These are phyloP conservation scores for Aspergillus latus DNA, from an alignment of 2,329 filamentous ascomycete species.

Conservation along the genomic window DNA sequence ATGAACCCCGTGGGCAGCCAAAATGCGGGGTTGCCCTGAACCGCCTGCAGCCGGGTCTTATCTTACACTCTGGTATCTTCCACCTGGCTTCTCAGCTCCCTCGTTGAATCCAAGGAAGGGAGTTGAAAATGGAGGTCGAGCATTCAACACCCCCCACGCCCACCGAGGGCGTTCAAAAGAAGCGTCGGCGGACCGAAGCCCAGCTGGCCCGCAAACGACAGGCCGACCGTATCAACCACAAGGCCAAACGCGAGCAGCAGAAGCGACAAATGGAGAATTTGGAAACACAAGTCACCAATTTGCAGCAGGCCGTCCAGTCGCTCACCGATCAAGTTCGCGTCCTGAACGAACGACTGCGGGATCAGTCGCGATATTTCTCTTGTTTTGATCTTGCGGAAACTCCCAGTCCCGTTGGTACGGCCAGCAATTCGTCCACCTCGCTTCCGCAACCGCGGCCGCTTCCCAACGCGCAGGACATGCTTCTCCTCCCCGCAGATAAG, in stretches of 20 bases:
- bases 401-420: background rate
- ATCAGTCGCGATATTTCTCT: slow-evolving; percentile 7
- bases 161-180: slow-evolving; percentile 10
- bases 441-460: background rate
- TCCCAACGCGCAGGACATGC: slow-evolving; percentile 9
- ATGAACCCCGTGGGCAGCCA: slow-evolving; percentile 7
- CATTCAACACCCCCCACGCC: slow-evolving; percentile 3
- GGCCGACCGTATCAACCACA: slow-evolving; percentile 17
- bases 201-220: slow-evolving; percentile 15
- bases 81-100: background rate
- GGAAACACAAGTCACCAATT: slow-evolving; percentile 11
- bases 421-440: background rate
- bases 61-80: background rate
- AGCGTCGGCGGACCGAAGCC: slow-evolving; percentile 15
- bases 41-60: background rate
- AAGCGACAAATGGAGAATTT: slow-evolving; percentile 16
- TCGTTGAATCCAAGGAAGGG: background rate
- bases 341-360: slow-evolving; percentile 11
- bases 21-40: slow-evolving; percentile 8
- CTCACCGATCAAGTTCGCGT: slow-evolving; percentile 13
- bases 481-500: slow-evolving; percentile 11
- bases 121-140: slow-evolving; percentile 5
- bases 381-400: slow-evolving; percentile 3
- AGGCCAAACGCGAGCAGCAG: slow-evolving; percentile 16
- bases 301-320: slow-evolving; percentile 13